Base-by-base conservation (phyloP, 345 rosid species). In the Hypericum androsaemum region DNA sequence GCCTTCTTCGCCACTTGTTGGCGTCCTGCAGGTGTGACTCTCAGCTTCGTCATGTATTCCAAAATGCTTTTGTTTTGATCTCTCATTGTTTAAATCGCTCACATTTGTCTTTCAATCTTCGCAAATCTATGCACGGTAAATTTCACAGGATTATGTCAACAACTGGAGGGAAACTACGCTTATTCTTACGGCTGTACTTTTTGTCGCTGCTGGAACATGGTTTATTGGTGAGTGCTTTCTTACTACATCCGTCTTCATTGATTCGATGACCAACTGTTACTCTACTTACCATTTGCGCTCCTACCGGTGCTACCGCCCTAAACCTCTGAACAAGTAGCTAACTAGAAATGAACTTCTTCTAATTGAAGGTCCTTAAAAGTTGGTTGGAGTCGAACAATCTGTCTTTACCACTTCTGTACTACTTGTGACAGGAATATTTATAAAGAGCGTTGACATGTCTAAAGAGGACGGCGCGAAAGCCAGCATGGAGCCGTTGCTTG, bases 1-100 rank as follows among this genome's bases (percentile, higher is more conserved):
- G 41, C 54, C 54, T 10, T 51, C 54, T 41, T 51, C 54, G 7
- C 54, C 54, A 10, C 54, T 51, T 10, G 54, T 51, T 36, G 54
- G 54, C 5, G 54, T 51, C 41, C 41, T 51, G 15, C 54, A 51
- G 54, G 54, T 51, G 37, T 8, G 54, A 22, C 12, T 51, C 32
- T 7, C 9, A 36, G 14, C 37, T 51, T 22, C 32, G 32, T 44
- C 15, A 44, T 12, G 12, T 14, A 11, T 46, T 5, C 50, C 15
- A 12, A 0, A 12, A 44, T 5, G 7, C 47, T 2, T 8, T 16
- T 44, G 15, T 6, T 12, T 44, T 8, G n/a, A 12, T 44, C 13
- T 6, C 6, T 7, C 12, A 12, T 7, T 44, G 8, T 17, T 46
- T 13, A 5, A 8, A 13, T 46, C 32, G 1, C 16, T n/a, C 17